Percentiles rank a stretch among this genome's conserved stretches.
Evolutionary conservation across 2,329 filamentous ascomycete species (phyloP).

Genomic region (Anthostomella pinea): DNA sequence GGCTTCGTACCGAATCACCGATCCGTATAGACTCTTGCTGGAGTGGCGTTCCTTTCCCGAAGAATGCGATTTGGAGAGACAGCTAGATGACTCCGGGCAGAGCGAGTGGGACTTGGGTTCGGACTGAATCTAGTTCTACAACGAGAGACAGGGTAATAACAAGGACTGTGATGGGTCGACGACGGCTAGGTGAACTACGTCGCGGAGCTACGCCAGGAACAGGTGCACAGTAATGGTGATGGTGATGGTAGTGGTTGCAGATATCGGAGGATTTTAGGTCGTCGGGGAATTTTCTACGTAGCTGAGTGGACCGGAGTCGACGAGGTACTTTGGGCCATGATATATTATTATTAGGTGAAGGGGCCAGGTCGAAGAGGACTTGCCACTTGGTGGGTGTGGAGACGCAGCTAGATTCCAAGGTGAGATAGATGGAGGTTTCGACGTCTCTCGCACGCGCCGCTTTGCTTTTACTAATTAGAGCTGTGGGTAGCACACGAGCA

Average conservation of each 20-base stretch:
- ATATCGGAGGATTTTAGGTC: conserved; percentile 26
- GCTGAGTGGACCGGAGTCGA: conserved; percentile 10
- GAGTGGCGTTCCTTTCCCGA: too few species aligned
- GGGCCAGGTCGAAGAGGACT: conserved; percentile 17
- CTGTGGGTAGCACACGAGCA: conserved; percentile 13
- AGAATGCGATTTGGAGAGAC: too few species aligned
- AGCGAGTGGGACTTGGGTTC: too few species aligned
- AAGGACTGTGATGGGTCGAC: too few species aligned
- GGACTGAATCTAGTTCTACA: too few species aligned
- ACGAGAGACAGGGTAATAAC: too few species aligned
- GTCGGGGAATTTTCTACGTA: conserved; percentile 20
- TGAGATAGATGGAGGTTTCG: conserved; percentile 16
- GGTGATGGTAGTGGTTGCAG: too few species aligned
- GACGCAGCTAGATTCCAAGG: conserved; percentile 25
- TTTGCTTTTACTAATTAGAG: conserved; percentile 15
- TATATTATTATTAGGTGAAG: conserved; percentile 25
- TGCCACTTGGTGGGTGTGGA: conserved; percentile 24
- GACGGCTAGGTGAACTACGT: too few species aligned
- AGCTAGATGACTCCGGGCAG: too few species aligned
- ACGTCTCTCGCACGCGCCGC: conserved; percentile 17
- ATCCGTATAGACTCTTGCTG: too few species aligned
- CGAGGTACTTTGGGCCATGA: conserved; percentile 20
- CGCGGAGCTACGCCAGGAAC: too few species aligned
- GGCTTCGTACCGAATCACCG: conserved; percentile 9
- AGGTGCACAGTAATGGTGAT: too few species aligned